phyloP scores from a whole-genome alignment of 1,284 basidiomycete species.

The Schizophyllum commune region DNA sequence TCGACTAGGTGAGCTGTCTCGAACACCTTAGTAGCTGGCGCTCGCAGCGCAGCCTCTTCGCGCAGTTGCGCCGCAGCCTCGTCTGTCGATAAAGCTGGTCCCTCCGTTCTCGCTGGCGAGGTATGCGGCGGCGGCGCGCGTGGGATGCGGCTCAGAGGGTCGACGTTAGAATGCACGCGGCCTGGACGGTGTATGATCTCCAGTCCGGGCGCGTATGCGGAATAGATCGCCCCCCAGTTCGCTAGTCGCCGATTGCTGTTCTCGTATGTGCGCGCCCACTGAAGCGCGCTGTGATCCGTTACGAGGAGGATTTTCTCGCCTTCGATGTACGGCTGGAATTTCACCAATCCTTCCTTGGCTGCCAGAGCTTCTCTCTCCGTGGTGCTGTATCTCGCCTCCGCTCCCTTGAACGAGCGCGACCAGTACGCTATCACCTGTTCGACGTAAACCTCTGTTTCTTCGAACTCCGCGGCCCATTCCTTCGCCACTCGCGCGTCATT shows the following conservation, averaged over 20 bases:
- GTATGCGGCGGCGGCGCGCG: too few species aligned
- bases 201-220: not conserved
- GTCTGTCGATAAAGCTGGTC: too few species aligned
- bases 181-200: not conserved
- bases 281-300: too few species aligned
- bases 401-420: constrained; percentile 14
- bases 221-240: not conserved
- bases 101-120: too few species aligned
- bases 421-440: constrained; percentile 25
- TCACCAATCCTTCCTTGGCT: not conserved
- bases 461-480: not conserved
- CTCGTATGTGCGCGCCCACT: not conserved
- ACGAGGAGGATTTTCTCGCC: too few species aligned
- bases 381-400: constrained; percentile 1
- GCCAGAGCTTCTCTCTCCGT: not conserved
- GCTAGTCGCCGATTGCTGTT: not conserved
- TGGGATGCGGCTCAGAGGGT: constrained; percentile 10
- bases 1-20: too few species aligned
- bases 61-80: too few species aligned
- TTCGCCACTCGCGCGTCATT: constrained; percentile 11
- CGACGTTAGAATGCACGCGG: constrained; percentile 23
- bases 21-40: too few species aligned
- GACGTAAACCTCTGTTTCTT: constrained; percentile 12
- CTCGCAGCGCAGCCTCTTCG: too few species aligned
- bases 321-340: too few species aligned